Base-by-base conservation (phyloP, 305 asterid genomes). In the Fraxinus latifolia region DNA sequence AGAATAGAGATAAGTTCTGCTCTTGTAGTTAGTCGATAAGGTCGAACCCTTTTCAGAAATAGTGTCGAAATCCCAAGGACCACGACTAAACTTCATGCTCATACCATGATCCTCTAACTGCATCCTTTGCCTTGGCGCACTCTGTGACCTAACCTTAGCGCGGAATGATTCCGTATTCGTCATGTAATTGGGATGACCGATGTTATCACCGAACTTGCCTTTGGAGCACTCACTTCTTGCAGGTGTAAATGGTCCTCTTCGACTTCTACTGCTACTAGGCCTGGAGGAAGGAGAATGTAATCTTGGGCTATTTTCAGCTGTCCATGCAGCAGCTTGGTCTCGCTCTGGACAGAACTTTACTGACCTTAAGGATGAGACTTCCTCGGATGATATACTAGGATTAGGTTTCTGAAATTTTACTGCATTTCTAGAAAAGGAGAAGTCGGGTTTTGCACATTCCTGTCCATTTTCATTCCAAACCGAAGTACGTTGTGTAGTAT, bases 61-160 rank as follows among this genome's bases (percentile, higher is more conserved):
- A 15, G 87, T 84, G 25, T 93, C 97, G 3, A 81, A 83, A 77
- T 92, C 94, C 88, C 89, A 89, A 11, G 76, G 68, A 25, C 88
- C 82, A 0, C 60, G 87, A 73, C 86, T 77, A 47, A 76, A 81
- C 42, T 83, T 86, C 74, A 81, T 77, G 73, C 82, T 86, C 36
- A 55, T 25, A 39, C 86, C 84, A 71, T 79, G 77, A 73, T 86
- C 90, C 62, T 89, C 92, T 53, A 84, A 27, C 87, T 88, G 93
- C 88, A 80, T 80, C 81, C 98, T 91, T 86, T 92, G 98, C 84
- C 88, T 93, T 0, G 98, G 97, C 27, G 94, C 98, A n/a, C 99
- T 95, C 15, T 90, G 95, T 12, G 97, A 94, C 92, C 99, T 85
- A 62, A 86, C 86, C 85, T 95, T 95, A 31, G 99, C 98, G 77